Base-by-base conservation (phyloP, 2,329 filamentous ascomycete genomes). In the Pseudophaeomoniella oleicola region DNA sequence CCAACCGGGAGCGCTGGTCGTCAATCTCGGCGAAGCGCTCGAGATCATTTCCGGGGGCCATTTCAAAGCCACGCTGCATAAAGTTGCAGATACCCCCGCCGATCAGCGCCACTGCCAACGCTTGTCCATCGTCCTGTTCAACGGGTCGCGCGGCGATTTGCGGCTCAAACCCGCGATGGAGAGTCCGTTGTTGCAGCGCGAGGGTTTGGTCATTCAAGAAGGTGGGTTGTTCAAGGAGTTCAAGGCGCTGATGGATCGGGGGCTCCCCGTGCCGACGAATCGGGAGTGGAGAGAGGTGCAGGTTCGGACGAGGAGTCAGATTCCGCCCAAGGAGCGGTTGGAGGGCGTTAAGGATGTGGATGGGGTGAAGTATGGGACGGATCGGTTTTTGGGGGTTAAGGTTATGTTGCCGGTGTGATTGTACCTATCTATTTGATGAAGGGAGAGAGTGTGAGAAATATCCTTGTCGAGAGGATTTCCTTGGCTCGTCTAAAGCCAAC, bases 281-380 rank as follows among this genome's bases (percentile, higher is more conserved):
- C 46, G 50, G 1, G 53, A 67, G 42, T 68, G 62, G 63, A 56
- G 64, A n/a, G 64, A 68, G 46, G 64, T 66, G 17, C 62, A 67
- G 44, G 65, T 67, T 32, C 48, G 60, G 1, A 65, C 60, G 3
- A 50, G 47, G 11, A 62, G 22, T 27, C 60, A 0, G 58, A 63
- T 40, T 58, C 59, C 2, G 64, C 62, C 22, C 22, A 6, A 27
- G 22, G 22, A 27, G 22, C 6, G 0, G 61, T 63, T 42, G 55
- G 52, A 1, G 50, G 52, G 14, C 47, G 52, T 29, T 64, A 64
- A 42, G 46, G 58, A 5, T 41, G 64, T 22, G 61, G 61, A 32
- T 60, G 53, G 13, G 50, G 64, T 37, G 61, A 65, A 37, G 55
- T 61, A 0, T 39, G 64, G 2, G 54, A 64, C 37, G 51, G 63